phyloP scores from a whole-genome alignment of 148 eudicot species.

The Arctostaphylos glauca region DNA sequence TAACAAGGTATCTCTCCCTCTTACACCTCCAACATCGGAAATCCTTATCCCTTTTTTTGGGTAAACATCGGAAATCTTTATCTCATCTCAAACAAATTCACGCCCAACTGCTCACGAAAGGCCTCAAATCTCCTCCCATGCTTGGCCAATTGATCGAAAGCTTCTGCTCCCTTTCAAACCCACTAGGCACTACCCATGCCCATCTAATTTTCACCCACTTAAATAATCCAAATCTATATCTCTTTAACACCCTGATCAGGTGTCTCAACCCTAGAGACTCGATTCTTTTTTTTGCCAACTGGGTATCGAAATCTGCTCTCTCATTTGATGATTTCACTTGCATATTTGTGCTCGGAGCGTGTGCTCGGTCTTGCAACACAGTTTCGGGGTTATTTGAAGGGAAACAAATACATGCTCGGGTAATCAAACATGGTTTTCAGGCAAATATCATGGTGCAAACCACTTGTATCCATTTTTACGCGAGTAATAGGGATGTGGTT shows the following conservation, averaged over 20 bases:
- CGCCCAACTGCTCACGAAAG: conserved; percentile 40
- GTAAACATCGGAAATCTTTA: conserved; percentile 16
- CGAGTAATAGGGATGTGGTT: conserved; percentile 23
- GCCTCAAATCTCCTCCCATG: conserved; percentile 25
- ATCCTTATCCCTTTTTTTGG: conserved; percentile 1
- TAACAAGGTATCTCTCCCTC: conserved; percentile 17
- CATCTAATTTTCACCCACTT: conserved; percentile 33
- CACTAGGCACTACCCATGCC: conserved; percentile 32
- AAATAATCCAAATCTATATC: conserved; percentile 22
- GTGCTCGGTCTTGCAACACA: conserved; percentile 38
- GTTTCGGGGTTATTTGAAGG: conserved; percentile 40
- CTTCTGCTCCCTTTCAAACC: conserved; percentile 30
- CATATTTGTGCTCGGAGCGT: conserved; percentile 57
- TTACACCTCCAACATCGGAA: conserved; percentile 17
- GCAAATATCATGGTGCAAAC: conserved; percentile 35
- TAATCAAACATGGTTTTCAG: conserved; percentile 34
- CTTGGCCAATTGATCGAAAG: conserved; percentile 39
- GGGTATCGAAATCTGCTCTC: conserved; percentile 34
- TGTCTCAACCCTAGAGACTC: conserved; percentile 47
- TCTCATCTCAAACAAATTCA: conserved; percentile 45
- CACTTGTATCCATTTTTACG: conserved; percentile 55
- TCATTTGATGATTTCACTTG: conserved; percentile 43
- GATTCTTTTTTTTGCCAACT: conserved; percentile 39
- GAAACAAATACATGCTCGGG: conserved; percentile 46
- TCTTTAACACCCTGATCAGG: conserved; percentile 51